phyloP scores from a whole-genome alignment of 2,329 filamentous ascomycete genomes.

The Fusarium duplospermum region DNA sequence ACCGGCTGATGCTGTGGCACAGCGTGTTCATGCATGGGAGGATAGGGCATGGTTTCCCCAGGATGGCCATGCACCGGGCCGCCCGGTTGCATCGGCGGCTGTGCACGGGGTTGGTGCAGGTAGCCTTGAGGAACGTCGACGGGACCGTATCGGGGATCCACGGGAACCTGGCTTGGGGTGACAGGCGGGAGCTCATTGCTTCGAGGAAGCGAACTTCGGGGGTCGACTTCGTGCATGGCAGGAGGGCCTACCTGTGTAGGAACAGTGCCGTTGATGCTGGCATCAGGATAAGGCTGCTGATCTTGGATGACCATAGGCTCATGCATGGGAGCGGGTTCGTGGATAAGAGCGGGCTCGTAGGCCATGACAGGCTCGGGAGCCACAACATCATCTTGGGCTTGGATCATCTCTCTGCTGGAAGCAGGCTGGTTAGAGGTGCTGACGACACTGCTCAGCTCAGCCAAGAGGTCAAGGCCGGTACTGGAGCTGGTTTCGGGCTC shows the following conservation, averaged over 20 bases:
- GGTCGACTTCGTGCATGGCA: constrained; percentile 33
- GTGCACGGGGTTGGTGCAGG: constrained; percentile 41
- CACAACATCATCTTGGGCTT: constrained; percentile 4
- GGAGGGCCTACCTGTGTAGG: constrained; percentile 6
- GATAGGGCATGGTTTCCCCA: constrained; percentile 40
- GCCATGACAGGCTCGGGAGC: constrained; percentile 7
- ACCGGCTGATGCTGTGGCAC: constrained; percentile 42
- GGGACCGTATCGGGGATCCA: constrained; percentile 40
- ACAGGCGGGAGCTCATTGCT: constrained; percentile 39
- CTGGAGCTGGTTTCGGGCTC: constrained; percentile 37
- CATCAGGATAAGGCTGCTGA: constrained; percentile 22
- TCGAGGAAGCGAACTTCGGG: constrained; percentile 37
- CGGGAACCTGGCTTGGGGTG: constrained; percentile 36
- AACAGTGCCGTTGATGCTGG: constrained; percentile 11
- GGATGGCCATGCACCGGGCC: constrained; percentile 40
- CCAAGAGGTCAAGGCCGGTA: constrained; percentile 49
- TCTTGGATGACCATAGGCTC: constrained; percentile 18
- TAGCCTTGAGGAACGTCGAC: constrained; percentile 43
- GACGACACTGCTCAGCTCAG: constrained; percentile 50
- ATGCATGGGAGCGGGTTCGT: constrained; percentile 15
- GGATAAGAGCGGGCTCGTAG: constrained; percentile 21
- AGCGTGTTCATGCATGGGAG: constrained; percentile 42
- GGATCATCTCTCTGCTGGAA: constrained; percentile 3
- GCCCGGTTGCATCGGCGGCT: constrained; percentile 40
- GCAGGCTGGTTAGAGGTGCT: constrained; percentile 39